A percentile compares a stretch with the other conserved stretches of the same genome.
phyloP scores from a whole-genome alignment of 257 asterid species.

The Coffea canephora region DNA sequence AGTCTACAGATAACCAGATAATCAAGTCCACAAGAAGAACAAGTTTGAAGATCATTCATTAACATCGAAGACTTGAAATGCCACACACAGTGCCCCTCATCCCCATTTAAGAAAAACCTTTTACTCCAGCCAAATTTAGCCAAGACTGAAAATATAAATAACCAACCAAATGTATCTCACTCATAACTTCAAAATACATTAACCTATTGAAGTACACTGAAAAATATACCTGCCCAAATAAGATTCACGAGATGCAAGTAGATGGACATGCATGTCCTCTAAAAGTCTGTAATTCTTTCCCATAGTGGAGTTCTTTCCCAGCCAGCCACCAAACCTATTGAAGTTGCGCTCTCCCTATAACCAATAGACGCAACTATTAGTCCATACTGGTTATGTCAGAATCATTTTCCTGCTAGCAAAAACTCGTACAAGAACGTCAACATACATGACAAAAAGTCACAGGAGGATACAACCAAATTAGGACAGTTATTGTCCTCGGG shows the following conservation, averaged over 20 bases:
- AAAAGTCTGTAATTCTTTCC: conserved; percentile 82
- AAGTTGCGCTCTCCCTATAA: conserved; percentile 90
- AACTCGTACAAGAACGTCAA: background rate
- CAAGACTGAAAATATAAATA: background rate
- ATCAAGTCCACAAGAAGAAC: background rate
- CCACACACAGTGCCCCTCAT: background rate
- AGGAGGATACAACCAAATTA: background rate
- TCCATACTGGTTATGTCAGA: background rate
- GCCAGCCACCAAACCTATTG: conserved; percentile 98
- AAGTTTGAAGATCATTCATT: background rate
- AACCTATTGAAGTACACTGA: background rate
- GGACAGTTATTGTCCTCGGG: background rate
- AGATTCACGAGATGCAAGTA: conserved; percentile 85
- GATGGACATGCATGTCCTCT: conserved; percentile 92
- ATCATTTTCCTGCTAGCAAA: background rate
- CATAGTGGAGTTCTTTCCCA: conserved; percentile 91
- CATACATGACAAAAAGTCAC: conserved; percentile 4
- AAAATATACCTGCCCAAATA: conserved; percentile 69
- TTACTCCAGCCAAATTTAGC: background rate
- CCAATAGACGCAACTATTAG: background rate
- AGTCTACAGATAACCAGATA: background rate
- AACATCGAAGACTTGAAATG: background rate
- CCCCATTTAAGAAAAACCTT: background rate
- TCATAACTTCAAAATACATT: background rate
- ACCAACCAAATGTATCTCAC: background rate